A percentile compares a stretch with the other conserved stretches of the same genome.
Conservation (phyloP, 2,329 filamentous ascomycete genomes). For the Aschersonia sp. region DNA sequence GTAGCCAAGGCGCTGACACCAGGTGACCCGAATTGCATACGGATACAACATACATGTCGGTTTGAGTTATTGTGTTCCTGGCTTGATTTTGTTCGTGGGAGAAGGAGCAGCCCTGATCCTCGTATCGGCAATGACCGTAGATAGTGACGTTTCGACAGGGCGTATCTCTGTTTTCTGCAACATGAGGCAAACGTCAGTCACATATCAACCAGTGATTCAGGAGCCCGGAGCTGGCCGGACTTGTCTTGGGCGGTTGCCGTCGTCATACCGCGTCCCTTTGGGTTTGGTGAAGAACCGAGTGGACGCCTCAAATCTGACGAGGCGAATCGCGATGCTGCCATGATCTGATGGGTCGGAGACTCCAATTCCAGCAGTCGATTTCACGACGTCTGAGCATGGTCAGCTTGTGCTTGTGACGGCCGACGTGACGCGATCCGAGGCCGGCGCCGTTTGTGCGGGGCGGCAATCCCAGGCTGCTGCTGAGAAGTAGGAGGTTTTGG, state of each 20-base stretch:
- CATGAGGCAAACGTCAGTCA: background rate
- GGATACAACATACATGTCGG: constrained; percentile 33
- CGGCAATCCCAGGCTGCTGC: background rate
- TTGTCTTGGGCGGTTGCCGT: background rate
- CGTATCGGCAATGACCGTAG: constrained; percentile 84
- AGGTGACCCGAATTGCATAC: background rate
- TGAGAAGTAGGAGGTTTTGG: too few species aligned
- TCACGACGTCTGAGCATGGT: constrained; percentile 24
- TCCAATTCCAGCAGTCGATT: constrained; percentile 18
- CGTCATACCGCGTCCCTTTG: constrained; percentile 38
- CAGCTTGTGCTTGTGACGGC: constrained; percentile 3
- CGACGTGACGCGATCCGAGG: background rate
- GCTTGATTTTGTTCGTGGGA: constrained; percentile 57
- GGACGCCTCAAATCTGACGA: constrained; percentile 33
- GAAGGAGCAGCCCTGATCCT: constrained; percentile 82
- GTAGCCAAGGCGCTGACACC: too few species aligned
- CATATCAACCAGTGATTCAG: background rate
- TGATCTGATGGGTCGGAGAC: constrained; percentile 18
- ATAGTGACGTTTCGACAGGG: constrained; percentile 86
- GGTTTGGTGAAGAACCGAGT: constrained; percentile 37
- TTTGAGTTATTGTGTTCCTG: constrained; percentile 32
- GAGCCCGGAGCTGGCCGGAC: background rate
- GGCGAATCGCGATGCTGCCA: constrained; percentile 32
- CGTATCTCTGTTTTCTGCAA: constrained; percentile 68
- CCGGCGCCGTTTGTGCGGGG: background rate